Base-by-base conservation (phyloP, 2,329 filamentous ascomycete genomes). In the Albifimbria verrucaria region DNA sequence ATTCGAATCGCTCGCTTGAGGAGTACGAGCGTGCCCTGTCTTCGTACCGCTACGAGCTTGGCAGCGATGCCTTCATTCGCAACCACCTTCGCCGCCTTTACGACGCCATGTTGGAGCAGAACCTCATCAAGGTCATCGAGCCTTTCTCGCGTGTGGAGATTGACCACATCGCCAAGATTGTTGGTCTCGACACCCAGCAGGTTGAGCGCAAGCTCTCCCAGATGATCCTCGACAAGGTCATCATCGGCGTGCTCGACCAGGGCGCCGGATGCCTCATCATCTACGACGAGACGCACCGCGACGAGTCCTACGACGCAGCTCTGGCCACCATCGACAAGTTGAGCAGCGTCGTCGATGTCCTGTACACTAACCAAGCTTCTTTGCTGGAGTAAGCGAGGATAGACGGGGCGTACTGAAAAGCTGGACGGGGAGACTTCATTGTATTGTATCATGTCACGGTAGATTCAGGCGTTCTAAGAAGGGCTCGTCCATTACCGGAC, bases 221-320 rank as follows among this genome's bases (percentile, higher is more conserved):
- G 81, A 99, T 99, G 95, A 99, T 99, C 67, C 82, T 99, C 55
- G 94, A 99, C 78, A 97, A 97, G 80, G 91, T 97, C 65, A 97
- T 99, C 68, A 91, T 97, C 62, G 94, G 95, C 55, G 94, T 99
- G 52, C 77, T 99, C 62, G 94, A 99, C 71, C 94, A 99, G 75
- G 94, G 94, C 48, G 90, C 92, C n/a, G 93, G 93, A 39, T 97
- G 95, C 72, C 81, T 99, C 69, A 96, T 97, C 72, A 91, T 99
- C 63, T 99, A 88, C 67, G 94, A 99, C 67, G 94, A 99, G 82
- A 90, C 90, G 15, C 88, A 95, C 70, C 84, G 92, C 59, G 94
- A 99, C 70, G 87, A 93, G 75, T 88, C 89, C 28, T 99, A 99
- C 68, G 94, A 97, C 71, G 89, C 92, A 12, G 95, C 95, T 4